These are phyloP conservation scores for Spathaspora hagerdaliae DNA, from an alignment of 805 yeast species.

Conservation along the genomic window DNA sequence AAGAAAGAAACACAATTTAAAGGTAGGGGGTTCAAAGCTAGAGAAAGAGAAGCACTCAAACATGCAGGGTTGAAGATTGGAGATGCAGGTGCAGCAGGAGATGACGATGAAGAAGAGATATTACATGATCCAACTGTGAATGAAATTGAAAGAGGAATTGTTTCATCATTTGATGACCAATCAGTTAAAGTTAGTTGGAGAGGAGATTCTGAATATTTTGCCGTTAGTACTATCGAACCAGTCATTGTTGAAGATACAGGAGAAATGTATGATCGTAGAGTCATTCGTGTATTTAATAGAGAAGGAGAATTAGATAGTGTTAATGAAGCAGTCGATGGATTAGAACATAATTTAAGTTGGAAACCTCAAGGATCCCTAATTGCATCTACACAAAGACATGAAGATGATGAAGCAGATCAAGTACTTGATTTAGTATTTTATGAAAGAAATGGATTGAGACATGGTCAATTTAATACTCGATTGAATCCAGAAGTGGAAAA, in stretches of 20 bases:
- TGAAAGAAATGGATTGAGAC: constrained; percentile 90
- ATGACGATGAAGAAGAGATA: constrained; percentile 46
- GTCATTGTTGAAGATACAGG: constrained; percentile 36
- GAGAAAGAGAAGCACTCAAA: constrained; percentile 59
- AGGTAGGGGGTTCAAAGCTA: constrained; percentile 85
- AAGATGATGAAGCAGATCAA: constrained; percentile 49
- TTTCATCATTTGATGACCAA: constrained; percentile 52
- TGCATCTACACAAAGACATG: constrained; percentile 74
- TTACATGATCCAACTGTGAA: constrained; percentile 87
- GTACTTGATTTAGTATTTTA: constrained; percentile 65
- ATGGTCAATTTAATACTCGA: constrained; percentile 77
- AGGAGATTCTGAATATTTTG: constrained; percentile 86
- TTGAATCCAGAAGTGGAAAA: constrained; percentile 44
- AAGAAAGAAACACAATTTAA: constrained; percentile 92
- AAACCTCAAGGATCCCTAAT: constrained; percentile 86
- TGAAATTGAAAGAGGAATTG: constrained; percentile 63
- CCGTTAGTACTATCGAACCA: constrained; percentile 60
- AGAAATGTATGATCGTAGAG: constrained; percentile 54
- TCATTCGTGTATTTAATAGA: constrained; percentile 75
- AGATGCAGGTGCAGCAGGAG: too few species aligned
- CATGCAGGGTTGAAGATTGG: constrained; percentile 58
- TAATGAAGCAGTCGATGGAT: constrained; percentile 83
- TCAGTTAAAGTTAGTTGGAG: constrained; percentile 75
- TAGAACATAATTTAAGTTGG: constrained; percentile 77
- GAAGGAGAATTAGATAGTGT: constrained; percentile 77